A percentile compares a stretch with the other conserved stretches of the same genome.
Evolutionary conservation across 2,329 filamentous ascomycete species (phyloP).

Genomic region (Sarocladium brachiariae): DNA sequence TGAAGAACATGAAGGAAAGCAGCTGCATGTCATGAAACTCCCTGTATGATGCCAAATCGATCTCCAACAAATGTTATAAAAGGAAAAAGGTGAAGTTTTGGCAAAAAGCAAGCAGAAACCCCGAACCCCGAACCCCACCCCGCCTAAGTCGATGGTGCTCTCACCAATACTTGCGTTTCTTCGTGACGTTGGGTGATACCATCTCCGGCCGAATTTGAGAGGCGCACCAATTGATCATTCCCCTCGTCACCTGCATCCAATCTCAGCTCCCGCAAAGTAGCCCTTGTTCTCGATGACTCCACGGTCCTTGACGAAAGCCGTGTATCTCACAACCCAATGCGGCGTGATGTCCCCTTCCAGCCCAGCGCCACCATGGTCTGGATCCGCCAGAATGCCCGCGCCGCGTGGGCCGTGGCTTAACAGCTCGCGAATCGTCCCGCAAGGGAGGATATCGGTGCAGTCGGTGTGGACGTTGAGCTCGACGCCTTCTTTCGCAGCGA

Average conservation of each 20-base stretch:
- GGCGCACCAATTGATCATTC: no score
- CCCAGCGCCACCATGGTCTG: conserved; percentile 43
- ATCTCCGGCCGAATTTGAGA: no score
- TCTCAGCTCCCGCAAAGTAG: conserved; percentile 82
- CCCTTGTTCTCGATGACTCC: conserved; percentile 98
- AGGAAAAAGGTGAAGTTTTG: no score
- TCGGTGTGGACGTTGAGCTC: conserved; percentile 92
- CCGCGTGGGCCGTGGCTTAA: conserved; percentile 66
- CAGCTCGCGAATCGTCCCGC: conserved; percentile 77
- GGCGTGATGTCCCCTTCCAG: conserved; percentile 74
- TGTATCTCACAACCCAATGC: conserved; percentile 96
- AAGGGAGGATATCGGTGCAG: conserved; percentile 83
- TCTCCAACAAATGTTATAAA: neutral
- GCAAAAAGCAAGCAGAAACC: neutral
- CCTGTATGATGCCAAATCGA: conserved; percentile 5
- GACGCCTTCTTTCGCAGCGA: conserved; percentile 77
- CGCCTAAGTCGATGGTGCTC: neutral
- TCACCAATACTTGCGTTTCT: neutral
- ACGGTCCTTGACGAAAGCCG: conserved; percentile 85
- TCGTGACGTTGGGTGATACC: neutral
- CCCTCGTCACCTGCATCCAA: conserved; percentile 35
- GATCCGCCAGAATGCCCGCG: conserved; percentile 65
- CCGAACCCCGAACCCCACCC: neutral
- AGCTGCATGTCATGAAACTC: conserved; percentile 7
- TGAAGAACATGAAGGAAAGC: neutral